A percentile compares a stretch with the other conserved stretches of the same genome.
phyloP scores from a whole-genome alignment of 75 land plant species.

The Larix kaempferi region DNA sequence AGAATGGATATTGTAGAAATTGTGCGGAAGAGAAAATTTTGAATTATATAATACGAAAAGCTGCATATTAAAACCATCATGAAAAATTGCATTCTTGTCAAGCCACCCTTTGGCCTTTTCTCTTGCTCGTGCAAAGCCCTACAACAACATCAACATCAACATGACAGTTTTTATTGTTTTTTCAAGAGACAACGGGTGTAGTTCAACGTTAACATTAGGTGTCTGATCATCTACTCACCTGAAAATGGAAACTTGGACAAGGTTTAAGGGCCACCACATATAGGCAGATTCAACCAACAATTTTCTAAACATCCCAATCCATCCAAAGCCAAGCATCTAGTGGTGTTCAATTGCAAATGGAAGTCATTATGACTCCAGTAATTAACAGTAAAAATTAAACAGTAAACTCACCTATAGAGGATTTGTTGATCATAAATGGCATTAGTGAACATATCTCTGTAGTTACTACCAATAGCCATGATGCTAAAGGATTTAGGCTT shows the following conservation, averaged over 20 bases:
- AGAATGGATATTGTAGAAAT: constrained; percentile 25
- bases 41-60: constrained; percentile 33
- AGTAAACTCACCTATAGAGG: too few species aligned
- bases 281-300: constrained; percentile 64
- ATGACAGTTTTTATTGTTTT: too few species aligned
- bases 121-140: constrained; percentile 47
- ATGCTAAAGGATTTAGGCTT: constrained; percentile 46
- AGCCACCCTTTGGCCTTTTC: constrained; percentile 19
- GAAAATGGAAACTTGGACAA: constrained; percentile 78
- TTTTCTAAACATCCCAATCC: constrained; percentile 75
- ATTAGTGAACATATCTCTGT: constrained; percentile 44
- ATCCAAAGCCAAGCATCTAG: constrained; percentile 79
- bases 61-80: constrained; percentile 26
- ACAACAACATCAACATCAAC: background rate
- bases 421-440: too few species aligned
- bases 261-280: constrained; percentile 83
- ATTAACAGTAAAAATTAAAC: too few species aligned
- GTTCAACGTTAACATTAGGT: too few species aligned
- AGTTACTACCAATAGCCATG: constrained; percentile 58
- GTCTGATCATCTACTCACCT: too few species aligned
- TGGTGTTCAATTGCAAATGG: too few species aligned
- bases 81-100: constrained; percentile 39
- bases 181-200: too few species aligned
- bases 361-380: too few species aligned
- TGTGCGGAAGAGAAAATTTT: constrained; percentile 25